Percentiles rank a stretch among this genome's conserved stretches.
Evolutionary conservation across 2,329 filamentous ascomycete genomes (phyloP).

Genomic region (Dactylellina sp.): DNA sequence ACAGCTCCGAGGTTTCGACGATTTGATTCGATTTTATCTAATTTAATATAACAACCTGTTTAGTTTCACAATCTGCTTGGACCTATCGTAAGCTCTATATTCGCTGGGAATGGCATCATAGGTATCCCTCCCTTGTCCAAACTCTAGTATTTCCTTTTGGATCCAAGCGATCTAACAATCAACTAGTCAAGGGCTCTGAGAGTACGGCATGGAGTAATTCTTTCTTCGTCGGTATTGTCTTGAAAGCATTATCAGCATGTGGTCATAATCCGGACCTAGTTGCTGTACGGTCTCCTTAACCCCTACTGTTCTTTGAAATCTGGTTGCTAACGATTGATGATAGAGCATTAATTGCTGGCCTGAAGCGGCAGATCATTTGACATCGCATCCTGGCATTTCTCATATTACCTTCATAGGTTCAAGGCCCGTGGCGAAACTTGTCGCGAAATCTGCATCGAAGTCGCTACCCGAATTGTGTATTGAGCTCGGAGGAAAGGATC

Average conservation of each 20-base stretch:
- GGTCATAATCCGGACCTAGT: slow-evolving; percentile 84
- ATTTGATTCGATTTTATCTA: too few relatives aligned
- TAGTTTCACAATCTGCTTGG: slow-evolving; percentile 93
- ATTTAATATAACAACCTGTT: background rate
- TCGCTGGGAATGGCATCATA: slow-evolving; percentile 89
- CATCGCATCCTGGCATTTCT: slow-evolving; percentile 82
- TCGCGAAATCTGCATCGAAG: slow-evolving; percentile 86
- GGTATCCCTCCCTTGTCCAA: slow-evolving; percentile 35
- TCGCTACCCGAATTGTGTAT: slow-evolving; percentile 87
- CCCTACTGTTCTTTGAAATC: background rate
- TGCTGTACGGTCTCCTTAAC: slow-evolving; percentile 66
- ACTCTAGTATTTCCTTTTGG: background rate
- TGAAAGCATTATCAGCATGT: slow-evolving; percentile 81
- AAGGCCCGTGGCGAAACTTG: slow-evolving; percentile 83
- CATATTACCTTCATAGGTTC: slow-evolving; percentile 98
- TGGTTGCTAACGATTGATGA: background rate
- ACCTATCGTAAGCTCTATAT: slow-evolving; percentile 88
- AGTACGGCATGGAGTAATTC: slow-evolving; percentile 91
- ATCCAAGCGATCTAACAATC: background rate
- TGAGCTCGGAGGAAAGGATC: slow-evolving; percentile 95
- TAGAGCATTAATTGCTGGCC: slow-evolving; percentile 82
- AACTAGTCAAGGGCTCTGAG: slow-evolving; percentile 85
- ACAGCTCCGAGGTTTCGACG: too few relatives aligned
- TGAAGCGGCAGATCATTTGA: slow-evolving; percentile 80
- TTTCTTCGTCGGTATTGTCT: slow-evolving; percentile 84